Evolutionary conservation across 129 eudicot species (phyloP), one percentile per base, ranked within the genome.

Genomic region (Solidago caesia): DNA sequence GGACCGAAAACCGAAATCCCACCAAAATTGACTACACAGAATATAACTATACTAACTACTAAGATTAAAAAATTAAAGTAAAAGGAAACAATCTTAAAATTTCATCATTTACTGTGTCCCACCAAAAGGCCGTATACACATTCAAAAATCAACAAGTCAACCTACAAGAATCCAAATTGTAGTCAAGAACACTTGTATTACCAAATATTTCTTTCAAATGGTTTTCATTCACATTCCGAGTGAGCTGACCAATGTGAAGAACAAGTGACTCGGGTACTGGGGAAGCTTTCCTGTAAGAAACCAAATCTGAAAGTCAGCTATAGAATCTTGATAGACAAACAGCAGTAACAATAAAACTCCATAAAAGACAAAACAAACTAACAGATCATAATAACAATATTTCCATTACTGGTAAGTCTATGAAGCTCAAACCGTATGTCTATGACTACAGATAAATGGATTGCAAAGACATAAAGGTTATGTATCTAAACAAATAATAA

Each of bases 181-280:
- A 61, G 59, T 58, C 62, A 64, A 64, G 21, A 42, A 39, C 56
- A 61, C 25, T 64, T 44, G 16, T 46, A 64, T 73, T 85, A 94
- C 98, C 89, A 67, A 94, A 94, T 70, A 94, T 94, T 77, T 94
- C 98, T 82, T 83, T 87, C 79, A 94, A 76, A 77, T 94, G 98
- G 69, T 87, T 87, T 77, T 94, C 98, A 63, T 90, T 94, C 68
- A 94, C 98, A 67, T 90, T 94, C 82, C 98, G 80, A 44, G 91
- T 94, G 68, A 94, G 97, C 81, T 89, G 94, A 56, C 89, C 94
- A 75, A 92, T 72, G 87, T 88, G 89, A 79, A 92, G 92, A 79
- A 85, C 96, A 79, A 85, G 94, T 2, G 98, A 89, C 77, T 89
- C 95, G 0, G 89, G 86, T 56, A 86, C 71, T 42, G 98, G 89